Base-by-base conservation (phyloP, 768 basidiomycete species). In the Kwoniella newhampshirensis region DNA sequence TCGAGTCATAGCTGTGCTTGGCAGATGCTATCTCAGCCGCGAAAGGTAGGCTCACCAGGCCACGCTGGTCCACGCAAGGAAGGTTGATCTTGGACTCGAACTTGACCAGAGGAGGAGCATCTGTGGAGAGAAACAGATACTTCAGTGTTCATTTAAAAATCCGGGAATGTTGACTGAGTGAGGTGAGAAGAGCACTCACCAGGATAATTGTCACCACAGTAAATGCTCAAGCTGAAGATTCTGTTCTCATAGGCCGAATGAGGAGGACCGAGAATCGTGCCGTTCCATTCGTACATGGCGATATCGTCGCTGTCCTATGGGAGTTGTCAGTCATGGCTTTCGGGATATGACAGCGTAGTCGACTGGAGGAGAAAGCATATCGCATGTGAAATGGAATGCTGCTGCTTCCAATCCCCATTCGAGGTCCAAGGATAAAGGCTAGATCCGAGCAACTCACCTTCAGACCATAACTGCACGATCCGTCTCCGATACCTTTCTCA, bases 171-270 rank as follows among this genome's bases (percentile, higher is more conserved):
- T n/a, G n/a, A n/a, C n/a, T n/a, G n/a, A n/a, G n/a, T n/a, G n/a
- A n/a, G n/a, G n/a, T n/a, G n/a, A n/a, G n/a, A n/a, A n/a, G 13
- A 6, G n/a, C n/a, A 44, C 67, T 54, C 46, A 69, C 70, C 70
- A 18, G 70, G 70, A 47, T 72, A 72, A 2, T 71, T 53, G 1
- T 83, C 79, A 47, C 85, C 88, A 69, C 94, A 98, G 70, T 81
- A 80, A 74, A 99, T 93, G 79, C 87, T 88, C 70, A 99, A 83
- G 49, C 86, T 87, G 83, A 97, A 99, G 79, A 98, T 99, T 51
- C 96, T 85, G 79, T 98, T 99, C 83, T 99, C 94, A 78, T 97
- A 92, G 3, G 94, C 91, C 21, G 92, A 94, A 89, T 99, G 93
- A 49, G 93, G 93, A 28, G 96, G 96, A 8, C 96, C 96, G 60